Evolutionary conservation across 495 filamentous ascomycete species (phyloP), one percentile per base, ranked within the genome.

Genomic region (Aspergillus affinis): DNA sequence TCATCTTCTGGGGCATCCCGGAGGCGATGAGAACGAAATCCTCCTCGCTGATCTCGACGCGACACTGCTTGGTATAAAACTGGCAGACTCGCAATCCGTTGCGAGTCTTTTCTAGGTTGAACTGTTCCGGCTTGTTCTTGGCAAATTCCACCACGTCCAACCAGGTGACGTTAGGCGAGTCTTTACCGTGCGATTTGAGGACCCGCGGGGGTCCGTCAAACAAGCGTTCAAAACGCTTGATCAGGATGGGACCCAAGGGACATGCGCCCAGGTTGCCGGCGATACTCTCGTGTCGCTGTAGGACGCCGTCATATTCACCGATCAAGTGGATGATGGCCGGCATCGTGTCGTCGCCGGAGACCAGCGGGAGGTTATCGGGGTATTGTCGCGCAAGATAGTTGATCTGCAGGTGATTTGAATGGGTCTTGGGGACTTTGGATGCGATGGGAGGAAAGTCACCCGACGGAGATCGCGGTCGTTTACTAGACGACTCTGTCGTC

Each of bases 111-210:
- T 85, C 84, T 58, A 93, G 76, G 30, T 84, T 84, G 75, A 96
- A 93, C 55, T 93, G 90, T 65, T 85, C 82, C 0, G 91, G 90
- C 62, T 92, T 92, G 62, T 81, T 84, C 65, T 87, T 86, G 54
- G 91, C 90, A 75, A 92, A 94, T 58, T 90, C 87, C 54, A 93
- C 88, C 47, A 96, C 86, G 63, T 95, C 91, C 44, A 92, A 76
- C 91, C 91, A 96, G 17, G 84, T 86, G 54, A 92, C 79, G 13
- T 77, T 82, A 4, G 83, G 73, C 20, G 82, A 77, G 45, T 88
- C 86, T 61, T 87, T 87, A 56, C 82, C 83, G 66, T 87, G 82
- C 41, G 82, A 78, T 48, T 84, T 88, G 44, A 88, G 79, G 6
- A 91, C 85, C 29, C 80, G 83, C 55, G 91, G 91, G 20, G 87